Conservation (phyloP, 345 rosid species). For the Populus ilicifolia region DNA sequence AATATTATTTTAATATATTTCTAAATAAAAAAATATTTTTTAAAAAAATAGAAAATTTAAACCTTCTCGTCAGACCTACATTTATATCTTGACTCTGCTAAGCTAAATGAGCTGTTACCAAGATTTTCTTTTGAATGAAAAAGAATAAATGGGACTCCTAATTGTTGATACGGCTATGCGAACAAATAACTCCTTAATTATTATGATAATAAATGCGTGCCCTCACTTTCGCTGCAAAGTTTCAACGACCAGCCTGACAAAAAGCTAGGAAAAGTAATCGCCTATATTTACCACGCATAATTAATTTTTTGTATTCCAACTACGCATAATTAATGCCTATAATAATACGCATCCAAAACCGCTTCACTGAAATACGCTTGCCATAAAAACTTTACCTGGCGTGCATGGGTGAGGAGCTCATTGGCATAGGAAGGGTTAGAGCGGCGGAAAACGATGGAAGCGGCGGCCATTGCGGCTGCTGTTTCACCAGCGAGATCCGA, state of each 20-base stretch:
- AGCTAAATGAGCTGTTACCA: no score
- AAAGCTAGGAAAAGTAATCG: conserved; percentile 10
- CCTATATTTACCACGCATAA: not conserved
- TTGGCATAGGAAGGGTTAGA: conserved; percentile 65
- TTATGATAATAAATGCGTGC: conserved; percentile 5
- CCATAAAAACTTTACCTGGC: conserved; percentile 47
- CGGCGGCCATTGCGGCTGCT: conserved; percentile 99
- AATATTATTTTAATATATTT: no score
- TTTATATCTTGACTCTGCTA: no score
- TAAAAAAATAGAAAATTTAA: no score
- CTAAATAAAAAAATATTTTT: no score
- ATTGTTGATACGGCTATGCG: not conserved
- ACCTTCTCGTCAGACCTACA: not conserved
- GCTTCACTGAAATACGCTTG: conserved; percentile 1
- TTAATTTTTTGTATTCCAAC: no score
- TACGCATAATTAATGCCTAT: no score
- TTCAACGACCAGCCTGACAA: conserved; percentile 29
- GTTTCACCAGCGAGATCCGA: conserved; percentile 99
- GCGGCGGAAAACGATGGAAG: conserved; percentile 83
- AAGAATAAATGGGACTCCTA: no score
- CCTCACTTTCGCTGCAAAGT: not conserved
- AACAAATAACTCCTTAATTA: not conserved
- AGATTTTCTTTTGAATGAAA: no score
- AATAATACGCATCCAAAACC: not conserved
- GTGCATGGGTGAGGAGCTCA: conserved; percentile 75